A percentile compares a stretch with the other conserved stretches of the same genome.
phyloP scores from a whole-genome alignment of 2,329 filamentous ascomycete genomes.

The Cercospora sesami region DNA sequence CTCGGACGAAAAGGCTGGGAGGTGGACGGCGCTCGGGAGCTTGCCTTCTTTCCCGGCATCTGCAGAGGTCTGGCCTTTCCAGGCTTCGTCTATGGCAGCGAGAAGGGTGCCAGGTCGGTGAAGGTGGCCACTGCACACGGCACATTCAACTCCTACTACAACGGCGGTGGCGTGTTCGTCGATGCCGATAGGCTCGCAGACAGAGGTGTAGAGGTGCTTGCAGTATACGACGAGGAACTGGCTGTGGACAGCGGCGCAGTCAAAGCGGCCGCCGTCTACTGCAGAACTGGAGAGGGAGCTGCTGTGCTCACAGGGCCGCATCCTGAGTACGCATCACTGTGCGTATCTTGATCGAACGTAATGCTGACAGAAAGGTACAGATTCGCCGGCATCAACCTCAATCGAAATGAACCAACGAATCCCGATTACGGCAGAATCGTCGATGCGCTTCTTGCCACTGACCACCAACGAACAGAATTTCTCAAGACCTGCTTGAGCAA shows the following conservation, averaged over 20 bases:
- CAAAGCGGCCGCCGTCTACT: constrained; percentile 78
- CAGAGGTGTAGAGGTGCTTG: constrained; percentile 74
- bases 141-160: constrained; percentile 80
- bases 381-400: constrained; percentile 78
- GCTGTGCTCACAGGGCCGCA: constrained; percentile 84
- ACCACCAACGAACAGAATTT: constrained; percentile 70
- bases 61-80: constrained; percentile 84
- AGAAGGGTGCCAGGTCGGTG: constrained; percentile 75
- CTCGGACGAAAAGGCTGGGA: constrained; percentile 77
- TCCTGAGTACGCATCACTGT: constrained; percentile 69
- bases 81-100: constrained; percentile 88
- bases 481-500: constrained; percentile 77
- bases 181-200: constrained; percentile 65
- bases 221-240: constrained; percentile 72
- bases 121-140: constrained; percentile 62
- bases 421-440: constrained; percentile 72
- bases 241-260: constrained; percentile 73
- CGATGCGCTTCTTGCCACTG: constrained; percentile 65
- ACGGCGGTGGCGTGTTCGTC: constrained; percentile 91
- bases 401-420: constrained; percentile 59
- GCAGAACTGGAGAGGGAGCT: constrained; percentile 76
- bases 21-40: constrained; percentile 79
- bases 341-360: background rate
- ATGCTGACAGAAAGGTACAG: constrained; percentile 48
- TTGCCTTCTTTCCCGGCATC: constrained; percentile 82